Conservation (phyloP, 2,329 filamentous ascomycete genomes). For the Cryphonectria japonica region DNA sequence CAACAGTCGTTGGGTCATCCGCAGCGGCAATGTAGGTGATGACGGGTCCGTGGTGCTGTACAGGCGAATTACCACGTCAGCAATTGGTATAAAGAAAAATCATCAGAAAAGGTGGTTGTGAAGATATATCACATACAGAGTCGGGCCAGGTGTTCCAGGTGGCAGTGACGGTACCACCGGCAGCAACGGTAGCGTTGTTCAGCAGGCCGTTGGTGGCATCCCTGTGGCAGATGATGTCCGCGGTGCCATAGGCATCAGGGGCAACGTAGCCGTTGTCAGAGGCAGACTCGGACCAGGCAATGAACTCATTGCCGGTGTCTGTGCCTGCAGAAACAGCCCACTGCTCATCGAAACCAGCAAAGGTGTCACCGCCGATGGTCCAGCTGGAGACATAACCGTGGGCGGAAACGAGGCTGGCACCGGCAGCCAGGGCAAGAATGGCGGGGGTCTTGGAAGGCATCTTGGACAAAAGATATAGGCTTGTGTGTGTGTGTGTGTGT, state of each 20-base stretch:
- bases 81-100: too few species aligned
- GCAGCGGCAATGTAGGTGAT: slow-evolving; percentile 36
- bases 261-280: slow-evolving; percentile 27
- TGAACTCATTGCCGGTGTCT: slow-evolving; percentile 27
- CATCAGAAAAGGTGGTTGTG: too few species aligned
- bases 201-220: slow-evolving; percentile 33
- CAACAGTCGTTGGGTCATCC: slow-evolving; percentile 34
- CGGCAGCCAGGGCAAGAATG: slow-evolving; percentile 26
- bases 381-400: slow-evolving; percentile 40
- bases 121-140: neutral
- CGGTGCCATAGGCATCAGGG: slow-evolving; percentile 21
- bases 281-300: slow-evolving; percentile 26
- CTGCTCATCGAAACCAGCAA: slow-evolving; percentile 32
- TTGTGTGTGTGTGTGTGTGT: neutral
- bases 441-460: slow-evolving; percentile 26
- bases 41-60: slow-evolving; percentile 36
- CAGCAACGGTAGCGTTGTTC: slow-evolving; percentile 25
- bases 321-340: slow-evolving; percentile 23
- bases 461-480: slow-evolving; percentile 5
- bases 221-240: slow-evolving; percentile 27
- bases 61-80: neutral
- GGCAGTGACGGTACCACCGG: slow-evolving; percentile 30
- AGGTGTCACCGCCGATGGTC: slow-evolving; percentile 37
- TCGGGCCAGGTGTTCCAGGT: slow-evolving; percentile 39
- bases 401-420: slow-evolving; percentile 33